A percentile compares a stretch with the other conserved stretches of the same genome.
These are phyloP conservation scores for Alnus rubra DNA, from an alignment of 306 rosid genomes.

Conservation along the genomic window DNA sequence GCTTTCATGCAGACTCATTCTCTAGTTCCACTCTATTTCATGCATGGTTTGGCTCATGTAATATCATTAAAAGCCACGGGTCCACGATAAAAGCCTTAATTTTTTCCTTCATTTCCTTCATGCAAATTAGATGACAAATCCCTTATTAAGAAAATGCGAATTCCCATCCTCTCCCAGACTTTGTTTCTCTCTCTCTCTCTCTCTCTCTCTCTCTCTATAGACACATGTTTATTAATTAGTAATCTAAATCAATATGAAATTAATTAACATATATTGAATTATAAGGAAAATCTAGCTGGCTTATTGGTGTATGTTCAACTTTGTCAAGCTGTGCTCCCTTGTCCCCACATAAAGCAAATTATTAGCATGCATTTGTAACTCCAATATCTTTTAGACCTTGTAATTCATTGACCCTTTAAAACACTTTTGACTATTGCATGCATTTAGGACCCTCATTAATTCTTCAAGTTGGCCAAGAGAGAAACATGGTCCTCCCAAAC, in stretches of 20 bases:
- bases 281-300: not conserved
- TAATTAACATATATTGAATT: not conserved
- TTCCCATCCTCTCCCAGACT: no score
- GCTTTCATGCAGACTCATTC: not conserved
- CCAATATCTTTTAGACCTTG: constrained; percentile 42
- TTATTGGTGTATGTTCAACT: constrained; percentile 39
- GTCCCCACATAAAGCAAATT: constrained; percentile 64
- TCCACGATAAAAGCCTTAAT: not conserved
- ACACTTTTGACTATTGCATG: constrained; percentile 38
- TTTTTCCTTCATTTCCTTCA: not conserved
- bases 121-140: not conserved
- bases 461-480: constrained; percentile 33
- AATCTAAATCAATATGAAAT: not conserved
- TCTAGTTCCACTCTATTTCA: not conserved
- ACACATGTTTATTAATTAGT: not conserved
- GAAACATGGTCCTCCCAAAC: constrained; percentile 32
- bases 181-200: no score
- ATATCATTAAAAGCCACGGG: not conserved
- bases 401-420: constrained; percentile 34
- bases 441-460: not conserved
- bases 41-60: not conserved
- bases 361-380: constrained; percentile 47
- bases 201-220: no score
- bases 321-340: constrained; percentile 42
- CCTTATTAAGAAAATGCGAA: no score